Percentiles rank a stretch among this genome's conserved stretches.
Conservation (phyloP, 1,139 yeast species). For the Taphrina pruni region DNA sequence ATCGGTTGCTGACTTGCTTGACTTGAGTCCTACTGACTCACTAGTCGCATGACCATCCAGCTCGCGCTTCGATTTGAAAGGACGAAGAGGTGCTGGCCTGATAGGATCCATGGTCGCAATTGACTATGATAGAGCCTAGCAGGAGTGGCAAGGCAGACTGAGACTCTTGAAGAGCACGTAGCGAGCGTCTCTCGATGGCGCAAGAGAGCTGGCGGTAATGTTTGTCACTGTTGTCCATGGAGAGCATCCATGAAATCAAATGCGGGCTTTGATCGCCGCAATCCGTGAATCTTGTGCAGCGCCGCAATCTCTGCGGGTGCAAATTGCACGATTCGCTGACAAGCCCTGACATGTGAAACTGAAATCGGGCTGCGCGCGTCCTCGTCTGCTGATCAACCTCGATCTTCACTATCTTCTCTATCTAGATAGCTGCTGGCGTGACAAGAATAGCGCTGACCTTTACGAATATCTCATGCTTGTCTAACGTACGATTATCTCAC, state of each 20-base stretch:
- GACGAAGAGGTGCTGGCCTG: slow-evolving; percentile 13
- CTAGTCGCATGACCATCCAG: not conserved
- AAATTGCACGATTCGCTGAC: slow-evolving; percentile 7
- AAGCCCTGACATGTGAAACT: slow-evolving; percentile 5
- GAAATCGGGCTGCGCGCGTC: too few species aligned
- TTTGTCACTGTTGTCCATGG: not conserved
- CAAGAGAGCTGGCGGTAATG: not conserved
- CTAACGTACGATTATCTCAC: too few species aligned
- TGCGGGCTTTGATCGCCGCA: not conserved
- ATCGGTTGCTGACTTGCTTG: slow-evolving; percentile 24
- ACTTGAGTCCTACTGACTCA: not conserved
- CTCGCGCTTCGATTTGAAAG: slow-evolving; percentile 10
- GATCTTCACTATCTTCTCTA: too few species aligned
- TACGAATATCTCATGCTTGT: too few species aligned
- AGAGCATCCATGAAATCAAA: not conserved
- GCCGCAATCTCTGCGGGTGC: slow-evolving; percentile 8
- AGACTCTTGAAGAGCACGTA: not conserved
- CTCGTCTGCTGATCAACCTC: not conserved
- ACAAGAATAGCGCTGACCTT: too few species aligned
- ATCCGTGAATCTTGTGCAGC: slow-evolving; percentile 13
- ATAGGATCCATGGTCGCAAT: slow-evolving; percentile 2
- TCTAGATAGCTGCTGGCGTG: too few species aligned
- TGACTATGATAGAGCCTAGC: not conserved
- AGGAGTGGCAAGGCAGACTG: not conserved
- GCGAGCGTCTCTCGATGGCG: not conserved